These are phyloP conservation scores for Pichia sp. DNA, from an alignment of 1,139 yeast species.

Conservation along the genomic window DNA sequence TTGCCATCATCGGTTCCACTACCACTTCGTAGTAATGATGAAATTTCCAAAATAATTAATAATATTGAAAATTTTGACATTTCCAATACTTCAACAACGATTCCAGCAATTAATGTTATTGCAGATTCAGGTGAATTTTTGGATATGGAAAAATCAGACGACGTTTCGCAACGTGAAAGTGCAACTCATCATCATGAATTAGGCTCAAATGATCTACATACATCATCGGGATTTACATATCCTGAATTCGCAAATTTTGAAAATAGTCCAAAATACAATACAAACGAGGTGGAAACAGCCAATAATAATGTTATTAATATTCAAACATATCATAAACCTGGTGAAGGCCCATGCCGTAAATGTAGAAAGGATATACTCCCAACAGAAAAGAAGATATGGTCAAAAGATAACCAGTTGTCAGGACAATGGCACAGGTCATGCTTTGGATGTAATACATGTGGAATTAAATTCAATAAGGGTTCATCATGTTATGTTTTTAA, in stretches of 20 bases:
- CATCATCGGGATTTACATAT: background rate
- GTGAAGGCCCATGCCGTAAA: constrained; percentile 66
- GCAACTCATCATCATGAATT: background rate
- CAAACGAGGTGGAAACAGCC: background rate
- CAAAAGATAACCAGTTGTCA: constrained; percentile 71
- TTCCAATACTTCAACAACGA: background rate
- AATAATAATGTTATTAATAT: background rate
- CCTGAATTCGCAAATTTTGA: background rate
- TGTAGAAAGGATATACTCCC: constrained; percentile 43
- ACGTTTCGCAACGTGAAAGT: constrained; percentile 9
- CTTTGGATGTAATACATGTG: constrained; percentile 68
- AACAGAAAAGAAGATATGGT: constrained; percentile 55
- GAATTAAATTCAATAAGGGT: constrained; percentile 46
- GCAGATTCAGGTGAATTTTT: background rate
- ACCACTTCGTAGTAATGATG: background rate
- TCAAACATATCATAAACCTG: constrained; percentile 42
- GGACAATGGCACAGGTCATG: constrained; percentile 96
- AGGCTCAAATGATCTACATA: background rate
- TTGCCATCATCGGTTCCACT: constrained; percentile 1
- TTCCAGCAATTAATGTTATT: background rate
- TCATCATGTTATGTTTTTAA: constrained; percentile 73
- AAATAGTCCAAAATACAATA: background rate
- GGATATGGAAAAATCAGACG: background rate
- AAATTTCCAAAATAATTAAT: constrained; percentile 3
- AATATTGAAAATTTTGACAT: constrained; percentile 7